Evolutionary conservation across 768 basidiomycete species (phyloP), one percentile per base, ranked within the genome.

Genomic region (Suillus brevipes): DNA sequence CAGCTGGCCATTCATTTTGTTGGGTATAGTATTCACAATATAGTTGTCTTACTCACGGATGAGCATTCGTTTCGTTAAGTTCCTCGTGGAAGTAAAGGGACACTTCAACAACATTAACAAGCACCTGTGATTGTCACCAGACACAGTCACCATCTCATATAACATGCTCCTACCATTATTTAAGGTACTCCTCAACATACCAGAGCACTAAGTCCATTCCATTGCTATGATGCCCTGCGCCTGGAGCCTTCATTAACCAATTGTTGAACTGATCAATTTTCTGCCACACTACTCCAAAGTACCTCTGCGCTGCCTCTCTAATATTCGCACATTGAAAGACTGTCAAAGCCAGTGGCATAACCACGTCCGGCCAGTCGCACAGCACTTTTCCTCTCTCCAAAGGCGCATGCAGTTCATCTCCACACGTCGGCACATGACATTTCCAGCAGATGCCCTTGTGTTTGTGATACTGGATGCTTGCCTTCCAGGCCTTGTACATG

Each of bases 371-470:
- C 57, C 42, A 58, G 5, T 52, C 3, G 4, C 66, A 65, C 0
- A 7, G 16, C 1, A 31, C 3, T 2, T 4, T 10, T 12, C 38
- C 49, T 5, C 52, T 65, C 1, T 16, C 58, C 1, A 53, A 49
- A 36, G 25, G 25, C 7, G 3, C 14, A 6, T 69, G 67, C 0
- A 69, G 61, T 0, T 4, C 34, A 14, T 68, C 64, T 0, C 31
- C 57, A 10, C 64, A 45, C 3, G 64, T 60, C 14, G 68, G 61
- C 0, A 69, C 16, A 0, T 69, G 68, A 10, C 68, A 68, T 4
- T 45, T n/a, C 6, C 40, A 69, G 18, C 67, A 69, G 2, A 69
- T 68, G 45, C 61, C 63, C 16, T 28, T 36, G 63, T 69, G 67
- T 4, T 62, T 14, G 4, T 25, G 36, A 28, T 69, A 69, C 4